Conservation (phyloP, 2,329 filamentous ascomycete species). For the Pezicula carpinea region DNA sequence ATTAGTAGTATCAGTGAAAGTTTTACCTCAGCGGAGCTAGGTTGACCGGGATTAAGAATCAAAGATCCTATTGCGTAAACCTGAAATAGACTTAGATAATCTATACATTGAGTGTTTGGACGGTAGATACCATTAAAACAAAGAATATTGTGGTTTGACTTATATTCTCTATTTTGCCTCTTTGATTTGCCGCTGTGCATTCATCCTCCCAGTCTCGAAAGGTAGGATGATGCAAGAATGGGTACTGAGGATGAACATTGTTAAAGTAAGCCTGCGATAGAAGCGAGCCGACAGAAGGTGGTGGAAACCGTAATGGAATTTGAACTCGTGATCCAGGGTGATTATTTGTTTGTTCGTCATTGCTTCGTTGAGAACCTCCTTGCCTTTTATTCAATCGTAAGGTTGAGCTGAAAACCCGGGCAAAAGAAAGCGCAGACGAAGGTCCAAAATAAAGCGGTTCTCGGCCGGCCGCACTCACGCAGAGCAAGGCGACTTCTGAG, state of each 20-base stretch:
- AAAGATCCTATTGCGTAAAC: conserved; percentile 23
- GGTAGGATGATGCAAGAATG: conserved; percentile 22
- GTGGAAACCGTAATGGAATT: too few species aligned
- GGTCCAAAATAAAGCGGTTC: conserved; percentile 34
- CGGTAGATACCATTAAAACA: conserved; percentile 17
- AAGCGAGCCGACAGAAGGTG: too few species aligned
- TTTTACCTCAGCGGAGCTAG: conserved; percentile 17
- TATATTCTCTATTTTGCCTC: neutral
- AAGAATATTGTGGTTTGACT: conserved; percentile 16
- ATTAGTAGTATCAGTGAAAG: conserved; percentile 3
- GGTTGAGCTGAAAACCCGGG: conserved; percentile 21
- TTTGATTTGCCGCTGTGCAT: neutral
- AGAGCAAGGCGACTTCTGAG: conserved; percentile 28
- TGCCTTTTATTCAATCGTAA: neutral
- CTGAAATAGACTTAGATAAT: conserved; percentile 7
- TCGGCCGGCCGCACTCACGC: conserved; percentile 27
- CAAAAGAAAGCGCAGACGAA: conserved; percentile 31
- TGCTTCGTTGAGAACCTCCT: too few species aligned
- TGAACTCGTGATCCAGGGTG: too few species aligned
- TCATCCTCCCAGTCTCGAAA: conserved; percentile 18
- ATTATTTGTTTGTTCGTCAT: too few species aligned
- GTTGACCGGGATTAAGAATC: conserved; percentile 2
- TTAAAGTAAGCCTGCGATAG: conserved; percentile 15
- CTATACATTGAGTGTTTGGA: neutral
- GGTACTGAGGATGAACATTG: conserved; percentile 22